phyloP scores from a whole-genome alignment of 2,329 filamentous ascomycete genomes.

The Xylaria sp. region DNA sequence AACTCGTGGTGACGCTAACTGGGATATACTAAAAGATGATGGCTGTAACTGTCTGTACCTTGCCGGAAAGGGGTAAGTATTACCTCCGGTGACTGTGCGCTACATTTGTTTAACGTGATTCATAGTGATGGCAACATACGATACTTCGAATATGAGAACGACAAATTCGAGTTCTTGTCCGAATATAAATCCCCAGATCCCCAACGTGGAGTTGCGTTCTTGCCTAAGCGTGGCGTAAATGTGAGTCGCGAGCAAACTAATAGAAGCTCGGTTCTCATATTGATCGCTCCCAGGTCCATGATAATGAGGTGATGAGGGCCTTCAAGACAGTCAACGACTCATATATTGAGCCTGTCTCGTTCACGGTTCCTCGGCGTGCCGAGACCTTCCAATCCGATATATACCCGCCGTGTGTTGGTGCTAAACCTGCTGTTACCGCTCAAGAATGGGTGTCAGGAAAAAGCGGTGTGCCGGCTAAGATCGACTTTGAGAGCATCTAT shows the following conservation, averaged over 20 bases:
- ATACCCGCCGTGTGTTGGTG: constrained; percentile 85
- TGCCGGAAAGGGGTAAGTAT: constrained; percentile 90
- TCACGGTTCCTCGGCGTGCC: constrained; percentile 92
- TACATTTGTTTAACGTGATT: constrained; percentile 43
- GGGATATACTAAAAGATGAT: constrained; percentile 69
- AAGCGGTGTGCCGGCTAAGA: constrained; percentile 85
- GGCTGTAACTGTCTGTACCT: constrained; percentile 95
- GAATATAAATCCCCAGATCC: constrained; percentile 98
- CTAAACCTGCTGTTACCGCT: constrained; percentile 82
- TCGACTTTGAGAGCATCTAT: constrained; percentile 92
- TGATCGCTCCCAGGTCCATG: constrained; percentile 72
- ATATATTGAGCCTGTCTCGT: constrained; percentile 97
- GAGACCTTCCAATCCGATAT: constrained; percentile 98
- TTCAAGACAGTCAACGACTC: constrained; percentile 97
- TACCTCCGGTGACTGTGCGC: not conserved
- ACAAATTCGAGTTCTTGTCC: constrained; percentile 97
- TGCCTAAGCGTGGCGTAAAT: constrained; percentile 95
- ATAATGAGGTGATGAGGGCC: constrained; percentile 94
- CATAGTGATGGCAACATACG: constrained; percentile 95
- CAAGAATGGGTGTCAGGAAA: constrained; percentile 90
- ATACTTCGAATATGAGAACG: constrained; percentile 98
- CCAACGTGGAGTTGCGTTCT: constrained; percentile 91
- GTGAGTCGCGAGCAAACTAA: constrained; percentile 57
- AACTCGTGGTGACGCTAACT: constrained; percentile 40
- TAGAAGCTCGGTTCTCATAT: constrained; percentile 4